Conservation (phyloP, 2,329 filamentous ascomycete genomes). For the Colletotrichum sansevieriae region DNA sequence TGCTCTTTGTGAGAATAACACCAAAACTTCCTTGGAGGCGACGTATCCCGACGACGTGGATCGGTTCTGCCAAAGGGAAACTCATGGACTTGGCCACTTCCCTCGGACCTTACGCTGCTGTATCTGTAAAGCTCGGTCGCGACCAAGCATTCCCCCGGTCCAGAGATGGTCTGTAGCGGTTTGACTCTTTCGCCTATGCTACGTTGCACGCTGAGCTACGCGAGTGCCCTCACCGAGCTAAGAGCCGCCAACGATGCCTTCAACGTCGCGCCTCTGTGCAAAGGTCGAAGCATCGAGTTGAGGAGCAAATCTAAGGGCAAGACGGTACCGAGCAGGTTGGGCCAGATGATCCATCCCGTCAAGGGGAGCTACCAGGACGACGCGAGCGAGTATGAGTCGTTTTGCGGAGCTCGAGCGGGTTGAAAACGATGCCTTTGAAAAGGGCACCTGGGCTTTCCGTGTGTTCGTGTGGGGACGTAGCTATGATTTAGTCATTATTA, state of each 20-base stretch:
- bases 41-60: slow-evolving; percentile 52
- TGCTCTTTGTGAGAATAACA: slow-evolving; percentile 43
- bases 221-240: slow-evolving; percentile 49
- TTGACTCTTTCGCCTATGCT: slow-evolving; percentile 51
- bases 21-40: slow-evolving; percentile 45
- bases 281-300: slow-evolving; percentile 48
- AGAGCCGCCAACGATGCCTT: slow-evolving; percentile 54
- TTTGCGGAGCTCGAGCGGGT: slow-evolving; percentile 54
- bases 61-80: slow-evolving; percentile 51
- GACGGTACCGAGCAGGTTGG: slow-evolving; percentile 48
- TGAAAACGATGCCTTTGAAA: slow-evolving; percentile 53
- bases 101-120: slow-evolving; percentile 56
- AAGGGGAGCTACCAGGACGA: slow-evolving; percentile 56
- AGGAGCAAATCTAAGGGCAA: slow-evolving; percentile 47
- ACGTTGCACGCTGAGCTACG: slow-evolving; percentile 52
- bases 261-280: slow-evolving; percentile 50
- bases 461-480: slow-evolving; percentile 57
- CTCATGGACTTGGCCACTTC: slow-evolving; percentile 58
- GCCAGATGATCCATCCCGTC: slow-evolving; percentile 55
- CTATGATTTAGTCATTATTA: slow-evolving; percentile 56
- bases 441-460: slow-evolving; percentile 58
- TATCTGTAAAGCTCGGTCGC: slow-evolving; percentile 51
- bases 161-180: slow-evolving; percentile 51
- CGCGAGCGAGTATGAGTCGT: slow-evolving; percentile 54
- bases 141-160: slow-evolving; percentile 53